Evolutionary conservation across 225 moss, liverwort and hornwort species (phyloP), one percentile per base, ranked within the genome.

Genomic region (Bryoerythrophyllum caledonicum): DNA sequence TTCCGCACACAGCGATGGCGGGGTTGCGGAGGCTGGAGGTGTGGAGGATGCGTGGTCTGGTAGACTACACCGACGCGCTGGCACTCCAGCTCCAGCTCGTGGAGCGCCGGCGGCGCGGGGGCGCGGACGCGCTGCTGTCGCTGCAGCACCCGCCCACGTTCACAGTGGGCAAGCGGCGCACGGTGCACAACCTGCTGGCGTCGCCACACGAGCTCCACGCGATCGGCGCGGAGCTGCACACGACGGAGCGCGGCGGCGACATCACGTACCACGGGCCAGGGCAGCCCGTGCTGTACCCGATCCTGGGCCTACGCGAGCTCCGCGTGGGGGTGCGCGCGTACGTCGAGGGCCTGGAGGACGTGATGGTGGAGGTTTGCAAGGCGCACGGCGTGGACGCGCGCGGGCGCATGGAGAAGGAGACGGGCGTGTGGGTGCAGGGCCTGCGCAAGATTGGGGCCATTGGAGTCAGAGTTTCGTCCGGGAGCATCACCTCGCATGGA

Each of bases 241-340:
- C 26, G 26, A 68, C 92, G 4, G 88, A 97, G 43, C 83, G 94
- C 9, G 96, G 96, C 14, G 96, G 96, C 0, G 92, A 97, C 78
- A 94, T 97, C 67, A 97, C 96, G 2, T 92, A 92, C 76, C 96
- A 97, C 37, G 94, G 96, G 9, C 94, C 94, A 4, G 86, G 84
- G 17, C 94, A 97, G 61, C 90, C 92, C 0, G 90, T 97, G 35
- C 78, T 97, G 49, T 94, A 94, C 58, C 90, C 96, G 9, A 89
- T 97, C 2, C 24, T 94, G 19, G 91, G 88, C 3, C 75, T 94
- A 34, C 84, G 86, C 3, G 85, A 87, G 5, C 62, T 96, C 58
- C 72, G 72, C 17, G 71, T 94, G 0, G 96, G 96, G 2, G 96
- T 90, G 14, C 90, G 94, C 5, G 82, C 79, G 53, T 96, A 90